Base-by-base conservation (phyloP, 345 rosid genomes). In the Excoecaria cochinchinensis region DNA sequence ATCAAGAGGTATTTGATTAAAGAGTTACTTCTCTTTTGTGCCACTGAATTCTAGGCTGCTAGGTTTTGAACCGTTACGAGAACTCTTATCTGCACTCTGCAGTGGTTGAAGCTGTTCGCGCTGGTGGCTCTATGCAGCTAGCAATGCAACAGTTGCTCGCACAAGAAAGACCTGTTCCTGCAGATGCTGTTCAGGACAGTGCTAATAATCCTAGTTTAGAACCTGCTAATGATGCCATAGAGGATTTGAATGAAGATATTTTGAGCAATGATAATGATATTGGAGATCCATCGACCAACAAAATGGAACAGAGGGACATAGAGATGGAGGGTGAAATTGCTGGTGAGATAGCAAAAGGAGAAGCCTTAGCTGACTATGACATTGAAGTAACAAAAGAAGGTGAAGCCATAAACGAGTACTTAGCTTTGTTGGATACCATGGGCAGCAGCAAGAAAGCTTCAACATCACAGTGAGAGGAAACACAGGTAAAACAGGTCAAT, bases 241-340 rank as follows among this genome's bases (percentile, higher is more conserved):
- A 71, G 42, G 65, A 42, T 67, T 31, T 61, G 8, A n/a, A 4
- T 24, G 44, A 50, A 46, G 81, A 63, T 50, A 21, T 57, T 78
- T 65, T 51, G 24, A 71, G 59, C 67, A 61, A 70, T 16, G 64
- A 79, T 59, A 82, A 80, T 60, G 61, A 62, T 44, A 69, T 25
- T 6, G 84, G 31, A 72, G 85, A 69, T 66, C 58, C 81, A 60
- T 81, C 83, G 3, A 52, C 67, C 9, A 31, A 53, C 17, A 77
- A 67, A n/a, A 21, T 51, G 31, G 81, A 79, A 69, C 81, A 79
- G 57, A 89, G 97, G 51, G 99, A 95, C 78, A 42, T 60, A 61
- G 97, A 92, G 86, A 87, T 90, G 86, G 99, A 91, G 84, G 90
- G 64, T 51, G 92, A 90, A 62, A 83, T 92, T 55, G 86, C 94